These are phyloP conservation scores for Uncinocarpus reesii DNA, from an alignment of 2,329 filamentous ascomycete species.

Conservation along the genomic window DNA sequence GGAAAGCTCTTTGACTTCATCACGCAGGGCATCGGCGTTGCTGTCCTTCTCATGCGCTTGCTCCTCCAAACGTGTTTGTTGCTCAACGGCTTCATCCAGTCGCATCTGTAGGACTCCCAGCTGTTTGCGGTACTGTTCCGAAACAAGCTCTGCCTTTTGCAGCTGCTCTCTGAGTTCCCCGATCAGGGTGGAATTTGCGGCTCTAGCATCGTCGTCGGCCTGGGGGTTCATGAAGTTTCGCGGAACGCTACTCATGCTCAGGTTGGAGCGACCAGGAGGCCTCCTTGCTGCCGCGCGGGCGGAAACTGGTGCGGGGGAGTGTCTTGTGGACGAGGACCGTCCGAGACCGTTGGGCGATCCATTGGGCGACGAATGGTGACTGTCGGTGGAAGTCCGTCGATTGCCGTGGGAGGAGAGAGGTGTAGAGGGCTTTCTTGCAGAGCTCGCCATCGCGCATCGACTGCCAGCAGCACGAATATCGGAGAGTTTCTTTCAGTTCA, in stretches of 20 bases:
- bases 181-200: slow-evolving; percentile 65
- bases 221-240: slow-evolving; percentile 38
- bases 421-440: slow-evolving; percentile 11
- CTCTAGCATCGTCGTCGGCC: slow-evolving; percentile 60
- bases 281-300: slow-evolving; percentile 61
- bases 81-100: slow-evolving; percentile 71
- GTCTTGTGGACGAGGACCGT: slow-evolving; percentile 56
- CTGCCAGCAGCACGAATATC: not conserved
- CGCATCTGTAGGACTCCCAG: slow-evolving; percentile 72
- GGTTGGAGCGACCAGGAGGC: slow-evolving; percentile 35
- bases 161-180: slow-evolving; percentile 78
- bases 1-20: slow-evolving; percentile 72
- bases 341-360: slow-evolving; percentile 41
- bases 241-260: slow-evolving; percentile 37
- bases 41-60: slow-evolving; percentile 77
- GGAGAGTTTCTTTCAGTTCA: not conserved
- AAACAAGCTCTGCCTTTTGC: slow-evolving; percentile 64
- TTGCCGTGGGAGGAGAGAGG: slow-evolving; percentile 2
- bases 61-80: slow-evolving; percentile 82
- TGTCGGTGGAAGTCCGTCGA: slow-evolving; percentile 17
- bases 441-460: slow-evolving; percentile 13
- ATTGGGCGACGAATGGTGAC: slow-evolving; percentile 35
- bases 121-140: slow-evolving; percentile 75
- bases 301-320: slow-evolving; percentile 48
- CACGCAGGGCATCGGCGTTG: slow-evolving; percentile 66